These are phyloP conservation scores for Trametes cinnabarina DNA, from an alignment of 768 basidiomycete species.

Conservation along the genomic window DNA sequence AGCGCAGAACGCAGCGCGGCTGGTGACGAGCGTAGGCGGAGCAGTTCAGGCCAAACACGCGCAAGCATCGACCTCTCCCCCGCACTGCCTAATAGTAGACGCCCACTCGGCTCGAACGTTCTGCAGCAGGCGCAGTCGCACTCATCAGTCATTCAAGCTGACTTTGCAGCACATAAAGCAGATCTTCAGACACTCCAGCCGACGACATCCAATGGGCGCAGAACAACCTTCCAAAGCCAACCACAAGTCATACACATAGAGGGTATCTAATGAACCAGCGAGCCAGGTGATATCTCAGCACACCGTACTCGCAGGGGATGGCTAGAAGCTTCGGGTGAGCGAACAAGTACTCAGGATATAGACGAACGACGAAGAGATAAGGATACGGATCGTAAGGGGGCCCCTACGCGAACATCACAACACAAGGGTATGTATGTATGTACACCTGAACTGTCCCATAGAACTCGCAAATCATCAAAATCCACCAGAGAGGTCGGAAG, in stretches of 20 bases:
- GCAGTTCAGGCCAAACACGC: constrained; percentile 17
- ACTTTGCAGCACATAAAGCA: too few species aligned
- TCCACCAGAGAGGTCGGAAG: background rate
- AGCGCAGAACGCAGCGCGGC: constrained; percentile 9
- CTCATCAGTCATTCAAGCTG: background rate
- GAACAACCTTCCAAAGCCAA: background rate
- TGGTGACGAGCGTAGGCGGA: constrained; percentile 20
- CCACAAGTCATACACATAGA: constrained; percentile 3
- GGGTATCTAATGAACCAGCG: constrained; percentile 5
- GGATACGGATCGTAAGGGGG: constrained; percentile 8
- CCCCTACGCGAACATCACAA: background rate
- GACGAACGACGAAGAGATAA: constrained; percentile 14
- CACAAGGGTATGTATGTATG: background rate
- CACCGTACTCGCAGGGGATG: background rate
- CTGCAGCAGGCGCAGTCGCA: background rate
- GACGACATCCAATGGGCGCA: too few species aligned
- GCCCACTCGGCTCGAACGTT: background rate
- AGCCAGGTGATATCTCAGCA: background rate
- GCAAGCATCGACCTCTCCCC: constrained; percentile 11
- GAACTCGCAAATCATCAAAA: background rate
- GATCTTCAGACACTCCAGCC: too few species aligned
- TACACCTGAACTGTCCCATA: constrained; percentile 15
- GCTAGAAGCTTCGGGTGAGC: background rate
- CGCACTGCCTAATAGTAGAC: constrained; percentile 6
- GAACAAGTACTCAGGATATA: background rate